Percentiles rank a stretch among this genome's conserved stretches.
phyloP scores from a whole-genome alignment of 2,329 filamentous ascomycete genomes.

The Fusarium chlamydosporum region DNA sequence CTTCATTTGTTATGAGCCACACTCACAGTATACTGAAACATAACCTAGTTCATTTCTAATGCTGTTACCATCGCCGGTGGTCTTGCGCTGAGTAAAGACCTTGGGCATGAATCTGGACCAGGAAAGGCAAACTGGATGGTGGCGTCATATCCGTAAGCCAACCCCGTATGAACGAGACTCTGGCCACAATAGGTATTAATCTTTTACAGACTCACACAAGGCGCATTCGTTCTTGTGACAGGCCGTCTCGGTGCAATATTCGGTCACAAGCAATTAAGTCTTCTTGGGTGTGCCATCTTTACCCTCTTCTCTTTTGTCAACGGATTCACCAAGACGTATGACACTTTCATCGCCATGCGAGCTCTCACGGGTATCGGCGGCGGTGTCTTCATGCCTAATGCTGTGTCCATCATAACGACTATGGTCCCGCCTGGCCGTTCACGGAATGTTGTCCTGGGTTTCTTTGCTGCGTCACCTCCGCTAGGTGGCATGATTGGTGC shows the following conservation, averaged over 20 bases:
- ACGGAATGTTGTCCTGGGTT: constrained; percentile 37
- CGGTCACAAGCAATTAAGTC: constrained; percentile 63
- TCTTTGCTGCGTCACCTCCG: constrained; percentile 52
- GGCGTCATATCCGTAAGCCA: constrained; percentile 24
- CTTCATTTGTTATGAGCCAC: no score
- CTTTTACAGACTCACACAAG: constrained; percentile 60
- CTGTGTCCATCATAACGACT: constrained; percentile 63
- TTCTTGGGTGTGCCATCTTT: constrained; percentile 60
- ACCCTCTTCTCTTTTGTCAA: constrained; percentile 60
- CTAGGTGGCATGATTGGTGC: constrained; percentile 54
- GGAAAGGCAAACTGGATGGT: constrained; percentile 32
- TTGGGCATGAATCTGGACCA: constrained; percentile 19
- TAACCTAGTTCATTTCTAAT: constrained; percentile 13
- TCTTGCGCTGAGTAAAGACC: constrained; percentile 12
- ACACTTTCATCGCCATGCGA: constrained; percentile 60
- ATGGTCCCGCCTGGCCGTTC: constrained; percentile 62
- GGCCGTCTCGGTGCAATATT: constrained; percentile 67
- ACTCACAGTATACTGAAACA: neutral
- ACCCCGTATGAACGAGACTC: fast-evolving
- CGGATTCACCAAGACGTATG: constrained; percentile 60
- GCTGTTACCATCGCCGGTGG: constrained; percentile 16
- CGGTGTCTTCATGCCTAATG: constrained; percentile 66
- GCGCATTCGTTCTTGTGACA: constrained; percentile 66
- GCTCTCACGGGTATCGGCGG: constrained; percentile 65
- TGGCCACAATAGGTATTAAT: fast-evolving